Evolutionary conservation across 2,329 filamentous ascomycete genomes (phyloP), one percentile per base, ranked within the genome.

Genomic region (Zopfia rhizophila): DNA sequence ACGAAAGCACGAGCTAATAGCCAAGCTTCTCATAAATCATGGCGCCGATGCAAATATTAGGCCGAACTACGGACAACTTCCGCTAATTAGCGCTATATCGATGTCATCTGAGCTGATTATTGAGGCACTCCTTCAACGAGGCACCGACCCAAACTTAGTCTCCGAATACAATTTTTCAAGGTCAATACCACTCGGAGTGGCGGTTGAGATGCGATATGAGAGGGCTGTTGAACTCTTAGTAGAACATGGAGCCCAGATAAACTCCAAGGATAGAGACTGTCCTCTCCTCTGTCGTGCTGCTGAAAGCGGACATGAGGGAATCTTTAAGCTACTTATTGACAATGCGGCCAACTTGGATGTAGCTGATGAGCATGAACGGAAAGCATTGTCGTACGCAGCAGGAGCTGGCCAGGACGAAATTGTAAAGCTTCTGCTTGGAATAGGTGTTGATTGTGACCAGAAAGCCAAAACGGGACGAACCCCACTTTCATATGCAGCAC

Each of bases 281-380:
- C 29, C 41, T 5, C 31, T 32, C 6, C 31, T 45, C 16, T 19
- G 23, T 14, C 22, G 21, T n/a, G 41, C 41, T 11, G 11, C 11
- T n/a, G 7, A 22, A 10, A 45, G 38, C 14, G 22, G n/a, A 28
- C 10, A 35, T 28, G 11, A 6, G 12, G 27, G 29, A 5, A 21
- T 43, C 10, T 6, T 43, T 4, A 16, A 36, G 21, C 21, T n/a
- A 21, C 23, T 43, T 5, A 12, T 43, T 13, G 16, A 43, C 16
- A 5, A 18, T 17, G 14, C 19, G 30, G 39, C 39, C 13, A n/a
- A 5, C 4, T 4, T 19, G n/a, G 39, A 35, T 21, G 12, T n/a
- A 4, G 13, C 25, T 10, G 21, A 43, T 24, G n/a, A 18, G 7
- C 29, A 43, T 4, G 29, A 17, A 7, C 22, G 24, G 5, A 35